Evolutionary conservation across 2,329 filamentous ascomycete genomes (phyloP), one percentile per base, ranked within the genome.

Genomic region (Periconia digitata): DNA sequence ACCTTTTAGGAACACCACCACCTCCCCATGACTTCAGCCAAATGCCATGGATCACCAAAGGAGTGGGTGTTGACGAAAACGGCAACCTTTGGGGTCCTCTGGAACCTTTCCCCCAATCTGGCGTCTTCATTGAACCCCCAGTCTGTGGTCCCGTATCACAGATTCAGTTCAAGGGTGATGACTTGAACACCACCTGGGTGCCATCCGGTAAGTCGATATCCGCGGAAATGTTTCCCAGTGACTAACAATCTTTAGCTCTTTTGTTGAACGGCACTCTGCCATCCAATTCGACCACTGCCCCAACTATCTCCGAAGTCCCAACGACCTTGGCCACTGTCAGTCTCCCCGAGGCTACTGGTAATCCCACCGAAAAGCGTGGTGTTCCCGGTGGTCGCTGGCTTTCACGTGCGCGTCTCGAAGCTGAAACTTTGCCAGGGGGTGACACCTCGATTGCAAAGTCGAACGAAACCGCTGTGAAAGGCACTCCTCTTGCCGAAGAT

Each of bases 81-180:
- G 43, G 36, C 3, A 43, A 47, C 29, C 20, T 47, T 10, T 72
- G 64, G 52, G 64, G 64, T 2, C 69, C 64, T 16, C 60, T 72
- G 8, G 55, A 55, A 23, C 70, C 70, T 0, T 73, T 54, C 49
- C 62, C 62, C 1, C 45, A 47, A 20, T 43, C 45, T 13, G 45
- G 45, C 18, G 45, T 47, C n/a, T 27, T 47, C 13, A 43, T 47
- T 18, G 45, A 47, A 16, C 39, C 45, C 6, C 27, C 39, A 10
- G 12, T 37, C 8, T 47, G 45, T 43, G 45, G 45, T 15, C 35
- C 35, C 12, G 27, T 32, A 3, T 32, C 27, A 32, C 27, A 12
- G 27, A 32, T 32, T 13, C 27, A 32, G n/a, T 32, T 32, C 27
- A 32, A 5, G 10, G 27, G 27, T 13, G 27, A 32, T 32, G 27